phyloP scores from a whole-genome alignment of 2,329 filamentous ascomycete genomes.

The Pyrenochaeta sp. region DNA sequence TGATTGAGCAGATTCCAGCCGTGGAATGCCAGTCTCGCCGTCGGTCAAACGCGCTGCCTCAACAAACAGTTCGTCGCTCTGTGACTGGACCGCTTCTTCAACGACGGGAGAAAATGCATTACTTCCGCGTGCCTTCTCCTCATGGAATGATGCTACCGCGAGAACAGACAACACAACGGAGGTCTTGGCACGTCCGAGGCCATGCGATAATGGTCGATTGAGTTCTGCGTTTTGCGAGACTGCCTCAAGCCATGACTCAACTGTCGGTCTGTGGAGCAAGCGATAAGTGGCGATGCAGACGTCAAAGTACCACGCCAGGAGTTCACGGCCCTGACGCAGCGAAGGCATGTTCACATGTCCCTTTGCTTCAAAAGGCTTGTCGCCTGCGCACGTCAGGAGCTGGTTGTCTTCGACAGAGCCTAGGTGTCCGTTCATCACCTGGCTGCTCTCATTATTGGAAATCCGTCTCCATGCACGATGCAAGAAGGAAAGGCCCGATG shows the following conservation, averaged over 20 bases:
- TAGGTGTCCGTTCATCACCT: slow-evolving; percentile 18
- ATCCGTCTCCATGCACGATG: slow-evolving; percentile 73
- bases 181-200: slow-evolving; percentile 54
- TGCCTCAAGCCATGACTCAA: slow-evolving; percentile 54
- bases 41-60: slow-evolving; percentile 48
- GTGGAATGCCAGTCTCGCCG: slow-evolving; percentile 59
- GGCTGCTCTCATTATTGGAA: slow-evolving; percentile 62
- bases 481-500: slow-evolving; percentile 63
- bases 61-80: slow-evolving; percentile 53
- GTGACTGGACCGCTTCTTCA: slow-evolving; percentile 27
- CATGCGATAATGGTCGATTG: slow-evolving; percentile 44
- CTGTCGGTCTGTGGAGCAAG: slow-evolving; percentile 61
- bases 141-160: slow-evolving; percentile 57
- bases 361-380: slow-evolving; percentile 56
- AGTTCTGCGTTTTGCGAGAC: slow-evolving; percentile 20
- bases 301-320: slow-evolving; percentile 64
- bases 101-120: slow-evolving; percentile 33
- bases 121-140: slow-evolving; percentile 47
- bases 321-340: slow-evolving; percentile 25
- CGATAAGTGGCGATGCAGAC: slow-evolving; percentile 66
- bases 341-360: slow-evolving; percentile 35
- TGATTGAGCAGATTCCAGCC: slow-evolving; percentile 63
- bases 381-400: slow-evolving; percentile 58
- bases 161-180: slow-evolving; percentile 49
- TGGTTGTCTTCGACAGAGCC: slow-evolving; percentile 48